Evolutionary conservation across 805 yeast species (phyloP), one percentile per base, ranked within the genome.

Genomic region (Cyberlindnera sargentensis): DNA sequence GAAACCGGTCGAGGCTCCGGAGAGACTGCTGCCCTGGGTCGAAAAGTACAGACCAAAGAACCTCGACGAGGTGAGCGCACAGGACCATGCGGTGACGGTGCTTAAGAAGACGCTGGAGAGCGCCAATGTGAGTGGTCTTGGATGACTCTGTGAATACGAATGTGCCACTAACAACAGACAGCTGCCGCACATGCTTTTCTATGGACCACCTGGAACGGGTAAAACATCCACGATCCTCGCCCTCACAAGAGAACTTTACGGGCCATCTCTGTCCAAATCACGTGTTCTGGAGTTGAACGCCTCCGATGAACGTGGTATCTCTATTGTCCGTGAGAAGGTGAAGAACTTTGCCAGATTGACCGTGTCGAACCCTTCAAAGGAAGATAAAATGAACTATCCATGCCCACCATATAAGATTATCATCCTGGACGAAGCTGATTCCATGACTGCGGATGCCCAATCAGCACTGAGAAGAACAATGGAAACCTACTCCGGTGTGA

Each of bases 401-500:
- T 91, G 98, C 60, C 98, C 99, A 1, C 97, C 98, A 5, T 93
- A 86, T 65, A 93, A 93, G 61, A 79, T 93, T 55, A 84, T 93
- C 50, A 86, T 93, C 36, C 66, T 93, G 42, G 97, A 90, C 67
- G 97, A 90, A 64, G 97, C 97, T 1, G 97, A 93, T 63, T 87
- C 96, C 9, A 93, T 93, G 97, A 93, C 99, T 8, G 76, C 87
- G 36, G 97, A 88, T 55, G 99, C 99, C 0, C 99, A 93, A 61
- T 78, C 89, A 43, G 99, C 99, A 1, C 71, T 93, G 50, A 78
- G 99, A 67, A 76, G 99, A 64, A 91, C 95, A 1, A 88, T 88
- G 98, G 96, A 88, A 60, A 85, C 82, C 4, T 90, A 86, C 64
- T 84, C 98, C 2, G 75, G 78, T 34, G 88, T 89, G 42, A 86